Conservation (phyloP, 2,329 filamentous ascomycete species). For the Thielaviopsis ethacetica region DNA sequence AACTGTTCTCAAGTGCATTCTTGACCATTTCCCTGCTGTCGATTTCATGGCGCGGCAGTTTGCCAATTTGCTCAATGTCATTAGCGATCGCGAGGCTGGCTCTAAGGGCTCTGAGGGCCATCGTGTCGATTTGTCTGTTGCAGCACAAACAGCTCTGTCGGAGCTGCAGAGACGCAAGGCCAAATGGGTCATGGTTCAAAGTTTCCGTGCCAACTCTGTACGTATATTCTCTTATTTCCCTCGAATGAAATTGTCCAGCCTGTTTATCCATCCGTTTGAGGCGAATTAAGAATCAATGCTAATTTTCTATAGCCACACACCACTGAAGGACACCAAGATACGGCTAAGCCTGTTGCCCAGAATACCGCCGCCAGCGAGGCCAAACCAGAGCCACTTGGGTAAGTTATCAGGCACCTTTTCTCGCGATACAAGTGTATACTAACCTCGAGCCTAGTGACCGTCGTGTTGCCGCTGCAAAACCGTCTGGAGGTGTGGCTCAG, state of each 20-base stretch:
- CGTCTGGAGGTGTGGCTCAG: slow-evolving; percentile 6
- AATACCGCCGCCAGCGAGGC: slow-evolving; percentile 49
- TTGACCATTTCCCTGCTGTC: slow-evolving; percentile 71
- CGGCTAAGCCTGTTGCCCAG: slow-evolving; percentile 29
- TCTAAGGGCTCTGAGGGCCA: slow-evolving; percentile 34
- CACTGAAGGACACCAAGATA: background rate
- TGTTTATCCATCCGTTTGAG: background rate
- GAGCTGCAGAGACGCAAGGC: slow-evolving; percentile 50
- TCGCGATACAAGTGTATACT: slow-evolving; percentile 9
- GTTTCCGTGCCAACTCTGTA: slow-evolving; percentile 51
- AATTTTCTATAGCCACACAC: background rate
- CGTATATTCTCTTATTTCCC: slow-evolving; percentile 17
- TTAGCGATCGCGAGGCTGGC: slow-evolving; percentile 43
- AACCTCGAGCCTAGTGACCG: background rate
- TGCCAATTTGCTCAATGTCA: slow-evolving; percentile 45
- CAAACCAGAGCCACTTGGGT: slow-evolving; percentile 32
- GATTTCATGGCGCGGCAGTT: slow-evolving; percentile 70
- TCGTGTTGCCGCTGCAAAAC: background rate
- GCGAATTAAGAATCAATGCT: background rate
- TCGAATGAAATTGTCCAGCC: slow-evolving; percentile 4
- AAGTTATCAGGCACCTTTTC: slow-evolving; percentile 14
- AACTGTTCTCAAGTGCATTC: slow-evolving; percentile 65
- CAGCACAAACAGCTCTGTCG: slow-evolving; percentile 54
- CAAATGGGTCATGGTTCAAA: slow-evolving; percentile 59
- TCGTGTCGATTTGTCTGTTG: slow-evolving; percentile 58